Conservation (phyloP, 73 alveolate species). For the Symbiodinium natans region DNA sequence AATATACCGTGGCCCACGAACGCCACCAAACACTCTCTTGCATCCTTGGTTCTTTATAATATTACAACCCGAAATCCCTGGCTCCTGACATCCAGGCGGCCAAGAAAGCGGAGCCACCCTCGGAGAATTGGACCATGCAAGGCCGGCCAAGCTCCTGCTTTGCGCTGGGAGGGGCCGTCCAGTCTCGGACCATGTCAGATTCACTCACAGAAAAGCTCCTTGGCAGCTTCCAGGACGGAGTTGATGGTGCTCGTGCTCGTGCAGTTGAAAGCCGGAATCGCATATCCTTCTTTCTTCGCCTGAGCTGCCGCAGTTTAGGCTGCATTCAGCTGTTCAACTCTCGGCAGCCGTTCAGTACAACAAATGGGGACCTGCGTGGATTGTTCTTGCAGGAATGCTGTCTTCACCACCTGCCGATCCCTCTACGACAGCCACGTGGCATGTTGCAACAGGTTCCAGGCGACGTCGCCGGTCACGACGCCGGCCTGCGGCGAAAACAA, state of each 20-base stretch:
- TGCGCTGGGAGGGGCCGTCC: not conserved
- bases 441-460: slow-evolving; percentile 77
- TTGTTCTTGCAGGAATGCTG: not conserved
- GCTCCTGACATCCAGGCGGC: not conserved
- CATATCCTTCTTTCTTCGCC: slow-evolving; percentile 38
- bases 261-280: slow-evolving; percentile 81
- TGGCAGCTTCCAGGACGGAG: slow-evolving; percentile 70
- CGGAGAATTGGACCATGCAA: not conserved
- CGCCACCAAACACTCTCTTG: too few species aligned
- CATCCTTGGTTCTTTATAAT: too few species aligned
- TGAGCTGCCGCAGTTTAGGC: too few species aligned
- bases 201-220: too few species aligned
- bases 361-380: too few species aligned
- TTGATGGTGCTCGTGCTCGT: slow-evolving; percentile 62
- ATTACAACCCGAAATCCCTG: too few species aligned
- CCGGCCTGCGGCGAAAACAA: slow-evolving; percentile 23
- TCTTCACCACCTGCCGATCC: too few species aligned
- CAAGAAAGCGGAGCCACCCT: not conserved
- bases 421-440: not conserved
- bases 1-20: too few species aligned
- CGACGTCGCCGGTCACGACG: slow-evolving; percentile 71
- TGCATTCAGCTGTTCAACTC: too few species aligned
- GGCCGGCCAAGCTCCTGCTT: not conserved
- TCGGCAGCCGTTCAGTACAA: too few species aligned
- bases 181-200: not conserved